These are phyloP conservation scores for Blastomyces gilchristii DNA, from an alignment of 2,329 filamentous ascomycete genomes.

Conservation along the genomic window DNA sequence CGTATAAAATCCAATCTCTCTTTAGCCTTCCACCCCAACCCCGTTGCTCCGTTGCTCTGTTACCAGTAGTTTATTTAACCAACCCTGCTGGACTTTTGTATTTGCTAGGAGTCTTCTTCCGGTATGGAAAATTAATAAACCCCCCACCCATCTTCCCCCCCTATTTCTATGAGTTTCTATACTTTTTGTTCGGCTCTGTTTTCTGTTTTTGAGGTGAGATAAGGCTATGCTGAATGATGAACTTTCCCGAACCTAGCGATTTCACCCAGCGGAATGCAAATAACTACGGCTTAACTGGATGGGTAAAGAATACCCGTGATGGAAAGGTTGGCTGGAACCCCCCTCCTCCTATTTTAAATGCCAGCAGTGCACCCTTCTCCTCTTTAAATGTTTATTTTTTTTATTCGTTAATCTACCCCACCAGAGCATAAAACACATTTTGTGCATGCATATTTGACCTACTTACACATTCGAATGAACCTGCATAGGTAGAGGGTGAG, in stretches of 20 bases:
- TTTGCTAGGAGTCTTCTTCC: conserved; percentile 6
- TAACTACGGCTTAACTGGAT: conserved; percentile 38
- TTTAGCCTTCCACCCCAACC: background rate
- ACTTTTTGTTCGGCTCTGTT: background rate
- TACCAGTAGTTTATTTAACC: background rate
- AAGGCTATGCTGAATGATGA: background rate
- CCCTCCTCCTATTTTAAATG: background rate
- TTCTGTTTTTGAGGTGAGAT: background rate
- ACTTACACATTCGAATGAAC: conserved; percentile 2
- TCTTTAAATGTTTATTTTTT: no score
- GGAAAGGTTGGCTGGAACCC: conserved; percentile 29
- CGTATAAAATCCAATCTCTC: background rate
- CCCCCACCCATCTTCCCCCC: background rate
- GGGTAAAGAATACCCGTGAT: conserved; percentile 39
- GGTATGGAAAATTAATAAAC: background rate
- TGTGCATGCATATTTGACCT: no score
- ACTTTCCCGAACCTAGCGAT: conserved; percentile 20
- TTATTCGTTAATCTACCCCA: no score
- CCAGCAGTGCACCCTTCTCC: background rate
- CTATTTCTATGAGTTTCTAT: no score
- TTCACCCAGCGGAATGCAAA: conserved; percentile 38
- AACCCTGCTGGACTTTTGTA: no score
- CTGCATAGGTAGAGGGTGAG: conserved; percentile 69
- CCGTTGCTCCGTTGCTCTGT: background rate
- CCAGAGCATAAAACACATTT: no score